Conservation (phyloP, 257 asterid species). For the Primulina tabacum region DNA sequence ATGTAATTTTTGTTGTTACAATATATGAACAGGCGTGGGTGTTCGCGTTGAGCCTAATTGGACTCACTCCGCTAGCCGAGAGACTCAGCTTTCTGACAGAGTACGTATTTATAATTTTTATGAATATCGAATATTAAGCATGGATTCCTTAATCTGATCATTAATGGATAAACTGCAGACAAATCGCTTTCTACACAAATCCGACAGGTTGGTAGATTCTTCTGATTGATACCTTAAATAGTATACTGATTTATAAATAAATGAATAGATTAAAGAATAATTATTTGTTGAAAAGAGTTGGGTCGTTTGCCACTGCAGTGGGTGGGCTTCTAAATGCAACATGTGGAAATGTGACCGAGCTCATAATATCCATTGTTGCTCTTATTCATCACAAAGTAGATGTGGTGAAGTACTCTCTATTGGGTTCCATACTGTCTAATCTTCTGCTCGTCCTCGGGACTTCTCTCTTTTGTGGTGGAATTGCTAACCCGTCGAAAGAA, state of each 20-base stretch:
- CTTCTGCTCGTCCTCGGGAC: slow-evolving; percentile 85
- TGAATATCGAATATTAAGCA: too few species aligned
- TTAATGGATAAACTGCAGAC: slow-evolving; percentile 42
- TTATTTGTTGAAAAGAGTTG: neutral
- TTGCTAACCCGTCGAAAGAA: slow-evolving; percentile 43
- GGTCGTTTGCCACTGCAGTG: slow-evolving; percentile 35
- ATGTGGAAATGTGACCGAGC: slow-evolving; percentile 88
- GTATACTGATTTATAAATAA: too few species aligned
- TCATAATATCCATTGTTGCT: slow-evolving; percentile 75
- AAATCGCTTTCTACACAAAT: slow-evolving; percentile 76
- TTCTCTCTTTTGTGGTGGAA: slow-evolving; percentile 78
- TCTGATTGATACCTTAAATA: too few species aligned
- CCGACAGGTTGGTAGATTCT: slow-evolving; percentile 65
- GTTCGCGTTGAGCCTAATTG: slow-evolving; percentile 71
- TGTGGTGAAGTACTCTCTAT: slow-evolving; percentile 68
- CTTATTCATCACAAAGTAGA: slow-evolving; percentile 56
- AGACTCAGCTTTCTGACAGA: slow-evolving; percentile 80
- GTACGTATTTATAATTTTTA: slow-evolving; percentile 19
- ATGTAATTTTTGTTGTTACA: too few species aligned
- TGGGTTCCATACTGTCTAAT: slow-evolving; percentile 85
- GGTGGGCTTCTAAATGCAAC: slow-evolving; percentile 92
- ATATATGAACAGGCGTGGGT: slow-evolving; percentile 61
- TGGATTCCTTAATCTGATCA: too few species aligned
- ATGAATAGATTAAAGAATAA: too few species aligned
- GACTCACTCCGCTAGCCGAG: slow-evolving; percentile 87